Evolutionary conservation across 352 stramenopile genomes (phyloP), one percentile per base, ranked within the genome.

Genomic region (Globisporangium canariense): DNA sequence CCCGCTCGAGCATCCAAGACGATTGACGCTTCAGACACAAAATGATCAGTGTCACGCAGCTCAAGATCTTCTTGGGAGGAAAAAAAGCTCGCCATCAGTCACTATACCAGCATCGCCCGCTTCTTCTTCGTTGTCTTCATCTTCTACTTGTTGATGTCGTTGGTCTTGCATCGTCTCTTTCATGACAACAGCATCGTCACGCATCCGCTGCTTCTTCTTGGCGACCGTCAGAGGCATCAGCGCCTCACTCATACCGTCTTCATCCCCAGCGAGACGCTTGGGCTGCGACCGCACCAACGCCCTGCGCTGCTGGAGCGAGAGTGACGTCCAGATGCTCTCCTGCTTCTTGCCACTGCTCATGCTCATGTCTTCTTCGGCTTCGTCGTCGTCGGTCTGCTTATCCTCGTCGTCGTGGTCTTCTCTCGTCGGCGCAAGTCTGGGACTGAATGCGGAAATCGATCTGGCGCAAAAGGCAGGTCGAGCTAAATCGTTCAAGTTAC

Each of bases 1-100:
- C 58, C 65, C 51, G 40, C 65, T 18, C 50, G 49, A 57, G 20
- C 28, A 61, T 30, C 65, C 64, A 25, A 20, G 60, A 40, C 20
- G 41, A 34, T 32, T 38, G 41, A 32, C 50, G 38, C 34, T 51
- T 40, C 18, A 40, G 18, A 67, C 50, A 74, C 58, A 58, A 28
- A 52, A 49, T 9, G 49, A 28, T 41, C 51, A 66, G 61, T 61
- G 40, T 36, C 43, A 38, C 51, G 18, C 7, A 28, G 61, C 22
- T 57, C 52, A 32, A 50, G 60, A 49, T 87, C 79, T 64, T 88
- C 73, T 41, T 86, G 78, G 10, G 80, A 88, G n/a, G 76, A 88
- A 11, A 28, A 81, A 59, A 55, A 86, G 66, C 40, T 88, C 79
- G 32, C 59, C 67, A 69, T 90, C 78, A 25, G 81, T 88, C 62